Percentiles rank a stretch among this genome's conserved stretches.
Conservation (phyloP, 2,329 filamentous ascomycete genomes). For the Penicillium sp. region DNA sequence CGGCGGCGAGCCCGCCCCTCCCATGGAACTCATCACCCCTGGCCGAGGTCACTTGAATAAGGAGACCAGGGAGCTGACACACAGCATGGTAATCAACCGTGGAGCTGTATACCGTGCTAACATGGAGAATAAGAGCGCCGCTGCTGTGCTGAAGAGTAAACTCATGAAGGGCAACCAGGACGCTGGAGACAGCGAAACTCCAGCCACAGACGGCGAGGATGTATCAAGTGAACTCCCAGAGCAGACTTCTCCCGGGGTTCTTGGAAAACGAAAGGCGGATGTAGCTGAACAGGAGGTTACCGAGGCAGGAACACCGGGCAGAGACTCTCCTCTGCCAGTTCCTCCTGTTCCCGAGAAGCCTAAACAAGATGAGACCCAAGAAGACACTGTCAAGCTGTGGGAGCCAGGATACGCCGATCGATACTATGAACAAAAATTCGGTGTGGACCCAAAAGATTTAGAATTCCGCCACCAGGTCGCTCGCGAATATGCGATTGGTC, state of each 20-base stretch:
- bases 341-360: constrained; percentile 50
- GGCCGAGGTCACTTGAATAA: constrained; percentile 55
- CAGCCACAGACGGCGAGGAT: constrained; percentile 29
- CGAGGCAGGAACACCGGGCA: constrained; percentile 57
- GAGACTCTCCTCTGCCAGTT: constrained; percentile 56
- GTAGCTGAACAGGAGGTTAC: constrained; percentile 62
- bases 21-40: constrained; percentile 60
- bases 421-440: constrained; percentile 97
- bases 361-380: constrained; percentile 62
- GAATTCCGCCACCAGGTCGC: constrained; percentile 88
- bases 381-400: constrained; percentile 87
- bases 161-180: constrained; percentile 54
- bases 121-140: constrained; percentile 88
- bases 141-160: constrained; percentile 79
- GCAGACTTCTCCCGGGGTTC: constrained; percentile 36
- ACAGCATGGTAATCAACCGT: constrained; percentile 84
- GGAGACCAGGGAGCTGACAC: constrained; percentile 66
- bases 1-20: constrained; percentile 38
- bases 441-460: constrained; percentile 74
- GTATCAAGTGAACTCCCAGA: constrained; percentile 28
- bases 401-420: constrained; percentile 92
- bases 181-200: constrained; percentile 22
- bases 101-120: constrained; percentile 67
- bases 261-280: constrained; percentile 65
- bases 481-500: constrained; percentile 86